phyloP scores from a whole-genome alignment of 2,329 filamentous ascomycete species.

The Diaporthe vexans region DNA sequence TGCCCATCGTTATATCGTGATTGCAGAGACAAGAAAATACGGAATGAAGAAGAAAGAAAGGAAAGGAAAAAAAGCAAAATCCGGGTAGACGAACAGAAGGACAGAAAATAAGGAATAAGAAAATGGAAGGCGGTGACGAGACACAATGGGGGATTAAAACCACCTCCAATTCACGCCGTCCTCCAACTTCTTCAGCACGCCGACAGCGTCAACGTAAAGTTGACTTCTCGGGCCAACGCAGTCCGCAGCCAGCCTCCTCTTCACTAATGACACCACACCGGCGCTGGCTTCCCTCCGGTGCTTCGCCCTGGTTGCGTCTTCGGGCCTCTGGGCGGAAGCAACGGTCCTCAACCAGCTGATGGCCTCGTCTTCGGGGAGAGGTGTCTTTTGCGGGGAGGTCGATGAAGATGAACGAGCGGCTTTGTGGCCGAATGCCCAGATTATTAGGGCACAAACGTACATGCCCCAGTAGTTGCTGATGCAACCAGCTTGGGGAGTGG shows the following conservation, averaged over 20 bases:
- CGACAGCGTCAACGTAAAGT: conserved; percentile 66
- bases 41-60: not conserved
- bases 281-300: conserved; percentile 57
- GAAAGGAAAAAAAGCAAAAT: not conserved
- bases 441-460: conserved; percentile 70
- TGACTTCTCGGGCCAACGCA: conserved; percentile 63
- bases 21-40: conserved; percentile 16
- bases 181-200: conserved; percentile 66
- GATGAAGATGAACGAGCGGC: conserved; percentile 36
- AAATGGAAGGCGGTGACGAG: not conserved
- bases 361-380: conserved; percentile 47
- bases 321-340: conserved; percentile 54
- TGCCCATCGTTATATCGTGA: conserved; percentile 24
- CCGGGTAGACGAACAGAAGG: not conserved
- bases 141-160: conserved; percentile 50
- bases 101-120: not conserved
- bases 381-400: conserved; percentile 39
- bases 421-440: conserved; percentile 68
- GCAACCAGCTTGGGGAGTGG: conserved; percentile 50
- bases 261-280: conserved; percentile 63
- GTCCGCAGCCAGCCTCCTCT: conserved; percentile 62
- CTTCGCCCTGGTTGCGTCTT: conserved; percentile 55
- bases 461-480: conserved; percentile 68
- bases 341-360: conserved; percentile 57
- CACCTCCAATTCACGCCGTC: conserved; percentile 58